These are phyloP conservation scores for Fraxinus baroniana DNA, from an alignment of 305 asterid species.

Conservation along the genomic window DNA sequence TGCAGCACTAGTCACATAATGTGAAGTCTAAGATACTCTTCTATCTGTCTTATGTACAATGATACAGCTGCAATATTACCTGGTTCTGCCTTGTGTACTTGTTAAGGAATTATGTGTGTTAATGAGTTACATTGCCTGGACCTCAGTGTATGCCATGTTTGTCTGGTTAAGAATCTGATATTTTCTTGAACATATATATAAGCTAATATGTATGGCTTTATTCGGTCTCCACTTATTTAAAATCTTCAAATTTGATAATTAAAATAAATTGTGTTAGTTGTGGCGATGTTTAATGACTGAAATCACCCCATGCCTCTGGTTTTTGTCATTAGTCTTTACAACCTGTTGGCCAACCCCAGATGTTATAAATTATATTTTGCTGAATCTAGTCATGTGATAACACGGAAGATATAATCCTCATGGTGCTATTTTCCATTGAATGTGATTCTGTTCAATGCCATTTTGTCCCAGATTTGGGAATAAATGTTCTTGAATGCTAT, in stretches of 20 bases:
- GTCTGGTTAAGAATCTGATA: background rate
- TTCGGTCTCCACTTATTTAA: background rate
- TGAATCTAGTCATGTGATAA: background rate
- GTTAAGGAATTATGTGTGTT: background rate
- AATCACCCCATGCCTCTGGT: background rate
- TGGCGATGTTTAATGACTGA: background rate
- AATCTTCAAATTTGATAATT: background rate
- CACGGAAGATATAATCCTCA: background rate
- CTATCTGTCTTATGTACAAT: background rate
- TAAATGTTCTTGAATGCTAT: background rate
- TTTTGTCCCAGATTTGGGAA: background rate
- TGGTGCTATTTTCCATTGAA: background rate
- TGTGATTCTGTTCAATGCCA: background rate
- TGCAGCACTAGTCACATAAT: background rate
- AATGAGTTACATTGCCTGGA: background rate
- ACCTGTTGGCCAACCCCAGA: background rate
- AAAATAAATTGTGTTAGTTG: background rate
- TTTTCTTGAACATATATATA: no score
- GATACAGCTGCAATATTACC: background rate
- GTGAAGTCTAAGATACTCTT: background rate
- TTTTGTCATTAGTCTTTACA: background rate
- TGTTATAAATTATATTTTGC: background rate
- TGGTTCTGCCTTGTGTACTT: background rate
- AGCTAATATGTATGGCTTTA: background rate
- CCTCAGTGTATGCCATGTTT: background rate